phyloP scores from a whole-genome alignment of 2,329 filamentous ascomycete species.

The Nemania diffusa region DNA sequence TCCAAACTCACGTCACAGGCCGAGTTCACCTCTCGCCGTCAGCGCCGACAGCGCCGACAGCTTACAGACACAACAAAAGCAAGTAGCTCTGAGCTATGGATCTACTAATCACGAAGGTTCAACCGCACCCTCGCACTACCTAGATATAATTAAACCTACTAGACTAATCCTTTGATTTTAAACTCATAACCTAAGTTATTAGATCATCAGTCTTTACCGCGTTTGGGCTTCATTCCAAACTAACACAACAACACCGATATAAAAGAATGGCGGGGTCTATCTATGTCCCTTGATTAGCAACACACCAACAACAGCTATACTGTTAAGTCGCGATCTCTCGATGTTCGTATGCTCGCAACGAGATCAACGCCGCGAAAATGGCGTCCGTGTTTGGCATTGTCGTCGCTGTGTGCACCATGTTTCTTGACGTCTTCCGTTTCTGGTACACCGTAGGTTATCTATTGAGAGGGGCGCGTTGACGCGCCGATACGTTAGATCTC shows the following conservation, averaged over 20 bases:
- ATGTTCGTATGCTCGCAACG: slow-evolving; percentile 31
- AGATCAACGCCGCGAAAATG: slow-evolving; percentile 38
- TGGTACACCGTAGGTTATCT: slow-evolving; percentile 65
- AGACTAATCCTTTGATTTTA: neutral
- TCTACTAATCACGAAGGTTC: neutral
- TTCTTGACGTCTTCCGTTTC: slow-evolving; percentile 70
- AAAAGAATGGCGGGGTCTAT: slow-evolving; percentile 26
- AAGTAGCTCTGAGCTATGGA: neutral
- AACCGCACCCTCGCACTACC: neutral
- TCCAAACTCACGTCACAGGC: slow-evolving; percentile 16
- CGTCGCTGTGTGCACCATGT: slow-evolving; percentile 64
- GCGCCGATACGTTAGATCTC: neutral
- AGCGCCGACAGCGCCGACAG: neutral
- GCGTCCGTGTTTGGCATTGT: slow-evolving; percentile 49
- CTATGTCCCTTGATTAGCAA: slow-evolving; percentile 11
- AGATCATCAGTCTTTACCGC: neutral
- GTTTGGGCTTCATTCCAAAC: neutral
- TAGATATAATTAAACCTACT: neutral
- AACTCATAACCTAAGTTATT: neutral
- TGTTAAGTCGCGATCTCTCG: slow-evolving; percentile 1
- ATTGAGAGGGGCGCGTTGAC: neutral
- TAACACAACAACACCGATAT: neutral
- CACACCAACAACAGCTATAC: slow-evolving; percentile 5
- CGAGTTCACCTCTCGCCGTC: slow-evolving; percentile 15
- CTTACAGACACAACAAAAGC: too few species aligned